Base-by-base conservation (phyloP, 2,329 filamentous ascomycete species). In the Trichoderma asperellum region DNA sequence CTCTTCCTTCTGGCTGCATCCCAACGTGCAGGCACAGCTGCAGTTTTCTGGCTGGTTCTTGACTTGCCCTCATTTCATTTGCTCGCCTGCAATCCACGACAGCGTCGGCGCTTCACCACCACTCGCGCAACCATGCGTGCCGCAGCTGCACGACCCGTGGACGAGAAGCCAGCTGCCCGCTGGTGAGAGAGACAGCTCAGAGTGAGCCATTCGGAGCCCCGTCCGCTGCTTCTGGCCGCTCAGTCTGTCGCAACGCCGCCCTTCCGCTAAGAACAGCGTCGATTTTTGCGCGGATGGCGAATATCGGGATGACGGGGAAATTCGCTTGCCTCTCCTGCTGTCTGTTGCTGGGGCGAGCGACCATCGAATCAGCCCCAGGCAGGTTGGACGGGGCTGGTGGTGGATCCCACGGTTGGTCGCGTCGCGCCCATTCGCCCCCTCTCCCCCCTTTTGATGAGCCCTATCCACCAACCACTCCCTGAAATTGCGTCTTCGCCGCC, bases 401-500 rank as follows among this genome's bases (percentile, higher is more conserved):
- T 72, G 71, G 72, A 70, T 29, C 53, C 68, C 69, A 58, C 66
- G 70, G 72, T 73, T 74, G 73, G 73, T 70, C 68, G 69, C 61
- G 70, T 71, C 68, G 69, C 70, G 68, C 70, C 69, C 69, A 59
- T 68, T 63, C 59, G 66, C 66, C 69, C 69, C 69, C 47, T 49
- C 47, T 24, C 40, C 47, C 47, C 47, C 69, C 59, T 55, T 70
- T 70, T 70, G 66, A 47, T 53, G 53, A 60, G 62, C 66, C 21
- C 59, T 69, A 70, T 68, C 71, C 71, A 72, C 71, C 68, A 68
- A 67, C 72, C 73, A 71, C 68, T 72, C 70, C 71, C 69, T 73
- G 71, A 75, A 74, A 74, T 76, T 74, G 71, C 71, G 64, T 72
- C 67, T 72, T 70, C 57, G 68, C 63, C 69, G 71, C 71, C 72